A percentile compares a stretch with the other conserved stretches of the same genome.
Evolutionary conservation across 495 filamentous ascomycete genomes (phyloP).

Genomic region (Podospora fimiseda): DNA sequence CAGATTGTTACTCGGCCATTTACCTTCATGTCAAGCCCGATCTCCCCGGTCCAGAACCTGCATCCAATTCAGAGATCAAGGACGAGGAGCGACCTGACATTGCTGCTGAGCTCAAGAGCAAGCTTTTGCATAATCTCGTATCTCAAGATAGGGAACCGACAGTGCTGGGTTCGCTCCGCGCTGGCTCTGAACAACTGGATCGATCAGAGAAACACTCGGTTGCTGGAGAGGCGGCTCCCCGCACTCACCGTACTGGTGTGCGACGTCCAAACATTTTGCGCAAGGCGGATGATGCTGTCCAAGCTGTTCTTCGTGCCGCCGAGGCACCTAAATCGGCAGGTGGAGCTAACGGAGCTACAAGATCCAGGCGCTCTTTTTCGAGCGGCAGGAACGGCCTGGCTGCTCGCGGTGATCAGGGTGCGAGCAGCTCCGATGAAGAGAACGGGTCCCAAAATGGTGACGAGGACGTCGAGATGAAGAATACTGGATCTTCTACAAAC

Average conservation of each 20-base stretch:
- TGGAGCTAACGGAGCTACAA: background rate
- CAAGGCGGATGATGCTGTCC: conserved; percentile 44
- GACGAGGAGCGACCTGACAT: conserved; percentile 19
- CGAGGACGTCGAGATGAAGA: conserved; percentile 31
- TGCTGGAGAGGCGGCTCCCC: conserved; percentile 28
- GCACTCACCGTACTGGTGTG: conserved; percentile 34
- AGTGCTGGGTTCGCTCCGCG: conserved; percentile 22
- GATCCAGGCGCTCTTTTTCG: conserved; percentile 29
- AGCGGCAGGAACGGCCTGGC: conserved; percentile 28
- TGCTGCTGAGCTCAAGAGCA: conserved; percentile 16
- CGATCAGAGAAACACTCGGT: conserved; percentile 33
- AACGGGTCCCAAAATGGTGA: conserved; percentile 17
- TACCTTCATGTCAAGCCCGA: conserved; percentile 49
- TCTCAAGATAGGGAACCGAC: conserved; percentile 22
- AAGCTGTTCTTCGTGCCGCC: conserved; percentile 33
- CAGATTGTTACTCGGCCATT: conserved; percentile 77
- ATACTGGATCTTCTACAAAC: conserved; percentile 20
- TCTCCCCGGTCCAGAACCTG: conserved; percentile 25
- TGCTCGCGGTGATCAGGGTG: conserved; percentile 24
- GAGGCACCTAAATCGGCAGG: conserved; percentile 34
- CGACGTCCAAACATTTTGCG: conserved; percentile 42
- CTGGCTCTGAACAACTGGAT: conserved; percentile 23
- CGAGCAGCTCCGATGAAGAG: conserved; percentile 18
- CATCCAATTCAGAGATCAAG: conserved; percentile 18
- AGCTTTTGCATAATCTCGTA: conserved; percentile 52